Percentiles rank a stretch among this genome's conserved stretches.
These are phyloP conservation scores for Colletotrichum euphorbiae DNA, from an alignment of 2,329 filamentous ascomycete species.

Conservation along the genomic window DNA sequence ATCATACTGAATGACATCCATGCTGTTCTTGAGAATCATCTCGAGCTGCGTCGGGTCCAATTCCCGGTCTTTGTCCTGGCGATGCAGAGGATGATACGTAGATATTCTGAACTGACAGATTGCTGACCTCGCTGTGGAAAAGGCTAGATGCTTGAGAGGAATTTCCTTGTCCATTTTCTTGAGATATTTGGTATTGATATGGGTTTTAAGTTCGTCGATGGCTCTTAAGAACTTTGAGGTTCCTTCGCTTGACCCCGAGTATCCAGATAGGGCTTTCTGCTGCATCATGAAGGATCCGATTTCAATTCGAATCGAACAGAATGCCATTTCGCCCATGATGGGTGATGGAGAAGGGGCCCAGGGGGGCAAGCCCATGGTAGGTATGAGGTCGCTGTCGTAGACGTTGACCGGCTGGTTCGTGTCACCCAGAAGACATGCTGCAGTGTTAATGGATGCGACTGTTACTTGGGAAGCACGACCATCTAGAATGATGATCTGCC, in stretches of 20 bases:
- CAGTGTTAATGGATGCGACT: constrained; percentile 57
- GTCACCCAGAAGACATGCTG: constrained; percentile 49
- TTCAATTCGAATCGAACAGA: constrained; percentile 30
- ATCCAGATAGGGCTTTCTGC: constrained; percentile 2
- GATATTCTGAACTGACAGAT: constrained; percentile 12
- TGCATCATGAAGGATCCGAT: constrained; percentile 26
- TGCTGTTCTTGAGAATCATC: constrained; percentile 65
- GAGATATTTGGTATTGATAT: neutral
- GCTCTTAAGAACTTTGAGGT: neutral
- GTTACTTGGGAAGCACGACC: constrained; percentile 58
- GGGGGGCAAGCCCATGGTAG: constrained; percentile 52
- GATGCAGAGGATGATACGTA: constrained; percentile 6
- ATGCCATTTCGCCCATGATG: constrained; percentile 19
- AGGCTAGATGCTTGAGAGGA: neutral
- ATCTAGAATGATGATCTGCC: constrained; percentile 71
- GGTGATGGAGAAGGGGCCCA: constrained; percentile 50
- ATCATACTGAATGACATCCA: constrained; percentile 62
- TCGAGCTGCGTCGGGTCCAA: constrained; percentile 62
- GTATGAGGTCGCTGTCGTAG: constrained; percentile 68
- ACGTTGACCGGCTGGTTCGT: constrained; percentile 67
- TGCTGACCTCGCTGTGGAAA: constrained; percentile 11
- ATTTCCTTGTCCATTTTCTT: neutral
- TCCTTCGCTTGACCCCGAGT: neutral
- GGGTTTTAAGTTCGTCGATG: constrained; percentile 10
- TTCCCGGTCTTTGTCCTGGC: neutral